Base-by-base conservation (phyloP, 805 yeast species). In the Pichia kluyveri region DNA sequence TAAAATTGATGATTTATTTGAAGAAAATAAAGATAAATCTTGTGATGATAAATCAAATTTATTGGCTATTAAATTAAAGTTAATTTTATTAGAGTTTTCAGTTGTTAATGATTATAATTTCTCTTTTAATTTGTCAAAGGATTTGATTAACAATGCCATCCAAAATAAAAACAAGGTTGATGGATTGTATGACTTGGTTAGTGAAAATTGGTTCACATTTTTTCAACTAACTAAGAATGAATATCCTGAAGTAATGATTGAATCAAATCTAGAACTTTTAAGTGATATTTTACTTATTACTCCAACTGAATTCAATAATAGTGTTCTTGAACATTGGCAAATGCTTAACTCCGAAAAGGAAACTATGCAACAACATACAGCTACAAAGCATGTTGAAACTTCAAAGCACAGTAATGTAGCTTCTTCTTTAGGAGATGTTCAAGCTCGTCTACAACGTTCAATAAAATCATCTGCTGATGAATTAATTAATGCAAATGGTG, bases 141-240 rank as follows among this genome's bases (percentile, higher is more conserved):
- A 63, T 19, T 60, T 77, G 38, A 56, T 77, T 10, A 65, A 69
- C 18, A 3, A 36, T 2, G 59, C 63, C 0, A 41, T 56, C 28
- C 40, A 45, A 4, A 17, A 40, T 18, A 53, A 51, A 32, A 27
- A 32, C 4, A 15, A 42, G 1, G 34, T 41, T 5, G 48, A 50
- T 14, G 50, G 27, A 54, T 51, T 54, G 43, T 57, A 28, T 34
- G 23, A 42, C 0, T 18, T 59, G 11, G 45, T 64, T 12, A 57
- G 54, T 46, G 66, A 66, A 17, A 65, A 70, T 43, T 88, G 96
- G 96, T 70, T 80, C 27, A 78, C 86, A 0, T 78, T 83, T 51
- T 83, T 81, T 56, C 95, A 86, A 56, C 80, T 83, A 4, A 85
- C 86, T 4, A 83, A 84, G 62, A 57, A 53, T 44, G 65, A 61